Base-by-base conservation (phyloP, 164 flowering plant genomes). In the Sedum album region DNA sequence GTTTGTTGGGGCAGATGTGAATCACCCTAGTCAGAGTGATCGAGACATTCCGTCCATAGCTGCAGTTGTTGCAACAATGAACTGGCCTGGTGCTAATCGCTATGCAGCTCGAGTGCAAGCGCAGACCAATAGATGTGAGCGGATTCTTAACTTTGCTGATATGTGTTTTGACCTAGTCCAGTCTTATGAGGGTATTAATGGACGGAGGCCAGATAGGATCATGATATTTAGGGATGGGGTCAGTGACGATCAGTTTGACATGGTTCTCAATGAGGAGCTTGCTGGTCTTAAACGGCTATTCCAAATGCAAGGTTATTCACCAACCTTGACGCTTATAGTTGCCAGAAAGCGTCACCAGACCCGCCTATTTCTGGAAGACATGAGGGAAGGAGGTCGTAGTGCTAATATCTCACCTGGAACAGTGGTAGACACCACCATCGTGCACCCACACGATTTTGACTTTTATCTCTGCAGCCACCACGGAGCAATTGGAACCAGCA, bases 1-100 rank as follows among this genome's bases (percentile, higher is more conserved):
- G 89, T 82, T 88, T 60, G 72, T 91, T 6, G 95, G 93, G 1
- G 97, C 91, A 62, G 93, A 87, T 74, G 95, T 91, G n/a, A 89
- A 91, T 79, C 46, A 95, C 89, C 70, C 95, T 93, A 20, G 79
- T 70, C 5, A 25, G 86, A 3, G 6, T 35, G 26, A n/a, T 41
- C 2, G 14, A 41, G 2, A 11, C 46, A 41, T 41, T 41, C 46
- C 46, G 8, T 91, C 95, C 0, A 84, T 87, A 42, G 88, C 88
- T 30, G 93, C 91, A 17, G 89, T 88, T 28, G 92, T 83, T 49
- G 93, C 81, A 28, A 75, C 88, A 0, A 68, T 87, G 8, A 91
- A 91, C 36, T 91, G 95, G 95, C 97, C 97, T 0, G 91, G 80
- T 48, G 90, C 87, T 6, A 91, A 85, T 53, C 79, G 77, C 9